Conservation (phyloP, 2,329 filamentous ascomycete species). For the Alternaria sp. region DNA sequence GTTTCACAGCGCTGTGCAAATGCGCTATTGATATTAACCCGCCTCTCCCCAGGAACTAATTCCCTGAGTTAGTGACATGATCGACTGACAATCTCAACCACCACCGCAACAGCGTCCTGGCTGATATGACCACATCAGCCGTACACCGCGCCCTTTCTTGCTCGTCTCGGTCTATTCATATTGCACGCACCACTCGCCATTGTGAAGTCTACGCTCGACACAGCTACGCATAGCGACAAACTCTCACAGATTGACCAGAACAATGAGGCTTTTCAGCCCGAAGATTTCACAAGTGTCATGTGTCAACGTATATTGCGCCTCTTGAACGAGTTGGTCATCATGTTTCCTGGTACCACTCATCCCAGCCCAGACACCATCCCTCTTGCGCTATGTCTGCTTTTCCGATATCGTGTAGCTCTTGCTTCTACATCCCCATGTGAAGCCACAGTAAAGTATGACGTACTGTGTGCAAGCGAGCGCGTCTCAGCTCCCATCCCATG, state of each 20-base stretch:
- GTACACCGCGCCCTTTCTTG: slow-evolving; percentile 3
- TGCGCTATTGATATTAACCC: too few relatives aligned
- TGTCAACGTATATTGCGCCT: not conserved
- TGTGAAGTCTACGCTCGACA: not conserved
- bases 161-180: slow-evolving; percentile 10
- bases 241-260: not conserved
- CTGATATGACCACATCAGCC: not conserved
- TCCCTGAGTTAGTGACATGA: too few relatives aligned
- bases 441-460: not conserved
- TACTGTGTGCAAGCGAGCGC: not conserved
- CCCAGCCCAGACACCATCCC: slow-evolving; percentile 4
- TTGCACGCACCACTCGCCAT: not conserved
- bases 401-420: not conserved
- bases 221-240: not conserved
- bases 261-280: not conserved
- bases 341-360: not conserved
- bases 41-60: too few relatives aligned
- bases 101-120: not conserved
- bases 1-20: too few relatives aligned
- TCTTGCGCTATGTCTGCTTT: not conserved
- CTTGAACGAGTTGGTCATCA: not conserved
- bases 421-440: not conserved
- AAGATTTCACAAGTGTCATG: not conserved
- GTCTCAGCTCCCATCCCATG: too few relatives aligned
- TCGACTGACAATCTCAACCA: not conserved